Evolutionary conservation across 768 basidiomycete genomes (phyloP).

Genomic region (Paxillus involutus): DNA sequence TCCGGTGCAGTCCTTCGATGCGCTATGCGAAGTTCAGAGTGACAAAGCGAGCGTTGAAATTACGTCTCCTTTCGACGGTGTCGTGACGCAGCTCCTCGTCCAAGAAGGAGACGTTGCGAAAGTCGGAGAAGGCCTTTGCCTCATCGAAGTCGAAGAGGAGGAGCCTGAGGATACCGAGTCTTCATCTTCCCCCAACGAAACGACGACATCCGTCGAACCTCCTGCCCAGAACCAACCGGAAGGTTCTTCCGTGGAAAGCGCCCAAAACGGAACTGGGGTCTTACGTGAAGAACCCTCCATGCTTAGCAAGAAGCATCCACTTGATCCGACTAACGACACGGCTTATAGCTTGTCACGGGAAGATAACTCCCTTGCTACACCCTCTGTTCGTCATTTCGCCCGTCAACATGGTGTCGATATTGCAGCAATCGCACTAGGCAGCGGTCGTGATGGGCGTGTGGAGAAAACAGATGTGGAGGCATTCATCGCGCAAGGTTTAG

Average conservation of each 20-base stretch:
- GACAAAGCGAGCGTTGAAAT: conserved; percentile 93
- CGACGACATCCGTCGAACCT: background rate
- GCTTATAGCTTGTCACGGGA: conserved; percentile 14
- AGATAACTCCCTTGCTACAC: conserved; percentile 60
- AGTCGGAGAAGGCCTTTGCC: conserved; percentile 74
- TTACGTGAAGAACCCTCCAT: background rate
- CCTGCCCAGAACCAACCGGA: conserved; percentile 6
- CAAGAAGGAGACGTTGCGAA: conserved; percentile 82
- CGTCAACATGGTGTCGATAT: conserved; percentile 65
- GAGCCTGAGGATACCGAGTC: conserved; percentile 7
- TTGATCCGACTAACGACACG: conserved; percentile 54
- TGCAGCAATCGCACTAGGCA: conserved; percentile 55
- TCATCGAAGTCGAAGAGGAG: conserved; percentile 79
- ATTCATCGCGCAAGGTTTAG: conserved; percentile 38
- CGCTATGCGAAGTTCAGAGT: conserved; percentile 82
- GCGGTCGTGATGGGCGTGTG: conserved; percentile 72
- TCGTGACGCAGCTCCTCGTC: conserved; percentile 70
- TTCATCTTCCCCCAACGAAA: background rate
- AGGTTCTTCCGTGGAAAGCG: conserved; percentile 12
- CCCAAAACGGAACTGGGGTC: background rate
- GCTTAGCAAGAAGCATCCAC: conserved; percentile 48
- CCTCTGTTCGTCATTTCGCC: conserved; percentile 79
- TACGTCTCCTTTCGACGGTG: conserved; percentile 81
- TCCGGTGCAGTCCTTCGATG: conserved; percentile 62
- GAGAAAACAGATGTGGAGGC: conserved; percentile 74